Base-by-base conservation (phyloP, 2,329 filamentous ascomycete genomes). In the Conoideocrella luteorostrata region DNA sequence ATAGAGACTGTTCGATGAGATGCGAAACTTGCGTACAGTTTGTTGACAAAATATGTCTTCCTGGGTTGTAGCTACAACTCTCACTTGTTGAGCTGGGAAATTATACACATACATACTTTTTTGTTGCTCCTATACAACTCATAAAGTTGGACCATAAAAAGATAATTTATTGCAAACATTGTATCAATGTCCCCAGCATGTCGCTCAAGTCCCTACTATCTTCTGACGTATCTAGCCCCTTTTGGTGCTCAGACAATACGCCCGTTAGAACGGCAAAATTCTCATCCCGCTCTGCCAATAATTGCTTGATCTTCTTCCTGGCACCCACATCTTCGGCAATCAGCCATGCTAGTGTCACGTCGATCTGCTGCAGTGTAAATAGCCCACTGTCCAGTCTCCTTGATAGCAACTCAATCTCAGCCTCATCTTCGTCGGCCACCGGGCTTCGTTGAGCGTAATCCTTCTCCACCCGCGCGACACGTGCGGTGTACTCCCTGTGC, bases 311-410 rank as follows among this genome's bases (percentile, higher is more conserved):
- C 54, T 74, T 84, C 44, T 67, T 71, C 54, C 74, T 78, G 2
- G 88, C 86, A 0, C 87, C 88, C 26, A 72, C 73, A 56, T 98
- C 93, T 65, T 98, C 93, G 1, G 90, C 93, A 7, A 88, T 75
- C 24, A 97, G 72, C 93, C 93, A 98, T 11, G 90, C 87, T 23
- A 98, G 65, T 23, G 93, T 79, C 1, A 89, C 76, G 67, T 97
- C 91, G 36, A 93, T 78, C 3, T 80, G 85, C 67, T 95, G 88
- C 44, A 96, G 65, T 21, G 79, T 84, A 61, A 87, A 95, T 5
- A 97, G 67, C 0, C 93, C 93, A 0, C 87, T 88, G 50, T 95
- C 89, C 13, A 97, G 71, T 38, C 87, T 74, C 41, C 80, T 71
- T 0, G 84, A 81, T 20, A 94, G 74, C 75, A 83, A 90, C 54